Base-by-base conservation (phyloP, 192 early-diverging fungal genomes). In the Coemansia sp. region DNA sequence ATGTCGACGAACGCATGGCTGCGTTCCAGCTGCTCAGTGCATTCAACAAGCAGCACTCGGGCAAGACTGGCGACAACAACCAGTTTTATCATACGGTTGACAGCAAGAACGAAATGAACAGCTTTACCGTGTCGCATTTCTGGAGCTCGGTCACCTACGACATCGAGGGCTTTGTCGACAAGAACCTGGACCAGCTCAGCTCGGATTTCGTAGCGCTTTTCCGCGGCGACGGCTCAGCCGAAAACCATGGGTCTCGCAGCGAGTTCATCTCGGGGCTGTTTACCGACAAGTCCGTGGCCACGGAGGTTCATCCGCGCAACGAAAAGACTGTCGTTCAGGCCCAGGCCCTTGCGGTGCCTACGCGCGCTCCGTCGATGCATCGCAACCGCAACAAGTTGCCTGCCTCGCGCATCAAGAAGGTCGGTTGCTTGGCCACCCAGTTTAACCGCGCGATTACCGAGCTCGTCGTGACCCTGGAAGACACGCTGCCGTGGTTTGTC, bases 171-270 rank as follows among this genome's bases (percentile, higher is more conserved):
- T 94, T 98, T 69, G 65, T 91, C 48, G 92, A 92, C 45, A 89
- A 89, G 72, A 95, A 95, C 72, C 71, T 71, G 36, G 85, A 64
- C 83, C 88, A 68, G 86, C 88, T 69, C 64, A 88, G 77, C 55
- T 81, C 90, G 6, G 95, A 98, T 73, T 95, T 96, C 78, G 86
- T 98, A 18, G 85, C 88, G 11, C 79, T 95, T 25, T 86, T 97
- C 70, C 79, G 89, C 35, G 87, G 89, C 32, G 86, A 87, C 55
- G 82, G 83, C 28, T 89, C 93, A 51, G 71, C 82, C 57, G 83
- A 87, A 29, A 70, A 51, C 66, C 77, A 86, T 36, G 84, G 84
- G 35, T 83, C 86, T 14, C 86, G 86, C 62, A 93, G 93, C 77
- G 72, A 78, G 24, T 98, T 95, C 67, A 75, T 95, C 19, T 83